Conservation (phyloP, 202 grass and related monocot species). For the Hordeum pubiflorum region DNA sequence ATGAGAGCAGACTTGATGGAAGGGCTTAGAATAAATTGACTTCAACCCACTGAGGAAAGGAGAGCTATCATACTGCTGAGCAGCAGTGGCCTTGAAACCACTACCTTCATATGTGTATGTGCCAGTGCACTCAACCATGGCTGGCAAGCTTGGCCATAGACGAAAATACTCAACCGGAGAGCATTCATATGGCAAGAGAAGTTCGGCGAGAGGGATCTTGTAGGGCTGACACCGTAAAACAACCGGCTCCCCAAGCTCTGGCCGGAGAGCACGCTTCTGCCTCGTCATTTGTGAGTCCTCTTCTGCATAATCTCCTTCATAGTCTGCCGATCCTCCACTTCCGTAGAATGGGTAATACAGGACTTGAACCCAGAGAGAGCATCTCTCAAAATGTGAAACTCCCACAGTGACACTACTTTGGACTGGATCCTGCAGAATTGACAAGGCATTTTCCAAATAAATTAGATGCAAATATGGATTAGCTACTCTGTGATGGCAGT, state of each 20-base stretch:
- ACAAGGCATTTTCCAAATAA: constrained; percentile 2
- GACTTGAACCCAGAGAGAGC: constrained; percentile 96
- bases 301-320: constrained; percentile 89
- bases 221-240: constrained; percentile 90
- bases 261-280: constrained; percentile 58
- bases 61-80: constrained; percentile 87
- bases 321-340: constrained; percentile 52
- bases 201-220: constrained; percentile 83
- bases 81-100: constrained; percentile 96
- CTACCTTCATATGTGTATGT: constrained; percentile 89
- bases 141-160: constrained; percentile 89
- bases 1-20: constrained; percentile 98
- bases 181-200: constrained; percentile 83
- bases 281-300: constrained; percentile 81
- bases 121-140: constrained; percentile 80
- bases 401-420: constrained; percentile 92
- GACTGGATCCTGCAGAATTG: constrained; percentile 68
- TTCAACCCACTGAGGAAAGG: constrained; percentile 91
- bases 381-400: constrained; percentile 98
- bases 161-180: constrained; percentile 97
- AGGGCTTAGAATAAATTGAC: constrained; percentile 71
- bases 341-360: constrained; percentile 92
- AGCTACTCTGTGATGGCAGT: not conserved
- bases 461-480: not conserved
- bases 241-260: constrained; percentile 83